Evolutionary conservation across 75 land plant species (phyloP).

Genomic region (Adiantum capillusveneris): DNA sequence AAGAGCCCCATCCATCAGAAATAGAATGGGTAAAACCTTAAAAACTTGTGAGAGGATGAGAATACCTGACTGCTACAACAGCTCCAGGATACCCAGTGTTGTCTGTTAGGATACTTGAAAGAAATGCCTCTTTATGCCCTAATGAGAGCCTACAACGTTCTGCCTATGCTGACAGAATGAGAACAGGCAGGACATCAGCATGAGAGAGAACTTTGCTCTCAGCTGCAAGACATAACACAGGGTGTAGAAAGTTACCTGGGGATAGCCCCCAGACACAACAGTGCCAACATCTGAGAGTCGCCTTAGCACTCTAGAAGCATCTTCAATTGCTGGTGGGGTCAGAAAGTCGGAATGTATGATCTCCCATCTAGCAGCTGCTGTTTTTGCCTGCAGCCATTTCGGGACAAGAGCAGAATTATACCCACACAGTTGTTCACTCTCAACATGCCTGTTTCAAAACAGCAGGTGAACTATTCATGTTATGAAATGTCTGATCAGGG

Average conservation of each 20-base stretch:
- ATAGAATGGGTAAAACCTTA: too few relatives aligned
- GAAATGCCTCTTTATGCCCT: conserved; percentile 58
- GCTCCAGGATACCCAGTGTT: conserved; percentile 51
- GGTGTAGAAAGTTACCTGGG: conserved; percentile 64
- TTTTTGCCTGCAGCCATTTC: conserved; percentile 42
- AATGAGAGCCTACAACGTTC: conserved; percentile 85
- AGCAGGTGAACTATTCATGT: too few relatives aligned
- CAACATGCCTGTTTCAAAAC: too few relatives aligned
- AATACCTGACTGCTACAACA: conserved; percentile 73
- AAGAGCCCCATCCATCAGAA: too few relatives aligned
- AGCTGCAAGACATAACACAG: too few relatives aligned
- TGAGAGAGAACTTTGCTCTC: not conserved
- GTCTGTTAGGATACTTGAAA: conserved; percentile 12
- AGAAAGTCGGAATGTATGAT: conserved; percentile 77
- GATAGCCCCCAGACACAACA: conserved; percentile 83
- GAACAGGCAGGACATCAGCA: conserved; percentile 1
- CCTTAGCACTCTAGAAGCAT: conserved; percentile 48
- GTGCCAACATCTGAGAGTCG: conserved; percentile 68
- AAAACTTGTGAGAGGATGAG: too few relatives aligned
- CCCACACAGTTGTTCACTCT: too few relatives aligned
- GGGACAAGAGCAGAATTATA: too few relatives aligned
- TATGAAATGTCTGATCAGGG: too few relatives aligned
- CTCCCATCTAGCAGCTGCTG: conserved; percentile 67
- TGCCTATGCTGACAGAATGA: conserved; percentile 44
- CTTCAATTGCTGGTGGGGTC: conserved; percentile 67